These are phyloP conservation scores for Starmerella etchellsii DNA, from an alignment of 805 yeast genomes.

Conservation along the genomic window DNA sequence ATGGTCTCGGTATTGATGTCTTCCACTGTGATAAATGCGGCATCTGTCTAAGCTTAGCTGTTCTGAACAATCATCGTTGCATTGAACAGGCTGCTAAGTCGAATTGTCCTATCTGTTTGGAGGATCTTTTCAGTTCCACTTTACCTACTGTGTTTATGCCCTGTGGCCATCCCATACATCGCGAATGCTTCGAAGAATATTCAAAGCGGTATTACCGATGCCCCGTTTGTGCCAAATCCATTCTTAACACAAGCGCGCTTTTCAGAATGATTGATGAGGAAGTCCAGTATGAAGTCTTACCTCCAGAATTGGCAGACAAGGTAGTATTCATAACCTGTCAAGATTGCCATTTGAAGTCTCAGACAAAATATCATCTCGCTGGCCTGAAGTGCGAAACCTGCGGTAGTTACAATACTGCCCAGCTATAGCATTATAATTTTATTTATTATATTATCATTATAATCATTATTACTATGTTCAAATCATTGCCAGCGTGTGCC, in stretches of 20 bases:
- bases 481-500: slow-evolving; percentile 14
- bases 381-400: slow-evolving; percentile 85
- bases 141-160: slow-evolving; percentile 78
- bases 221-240: slow-evolving; percentile 77
- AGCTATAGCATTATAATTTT: slow-evolving; percentile 1
- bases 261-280: slow-evolving; percentile 79
- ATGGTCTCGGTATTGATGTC: slow-evolving; percentile 77
- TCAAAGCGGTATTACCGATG: slow-evolving; percentile 79
- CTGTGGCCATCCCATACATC: slow-evolving; percentile 92
- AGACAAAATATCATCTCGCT: slow-evolving; percentile 63
- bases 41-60: slow-evolving; percentile 71
- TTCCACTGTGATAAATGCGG: slow-evolving; percentile 86
- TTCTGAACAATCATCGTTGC: slow-evolving; percentile 68
- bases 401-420: slow-evolving; percentile 63
- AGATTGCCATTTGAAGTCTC: slow-evolving; percentile 77
- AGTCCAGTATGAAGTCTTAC: slow-evolving; percentile 61
- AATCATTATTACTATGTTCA: slow-evolving; percentile 33
- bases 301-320: slow-evolving; percentile 70
- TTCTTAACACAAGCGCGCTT: slow-evolving; percentile 76
- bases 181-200: slow-evolving; percentile 66
- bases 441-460: not conserved
- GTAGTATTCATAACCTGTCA: slow-evolving; percentile 53
- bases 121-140: slow-evolving; percentile 73
- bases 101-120: slow-evolving; percentile 87
- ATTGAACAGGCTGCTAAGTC: slow-evolving; percentile 80